Base-by-base conservation (phyloP, 768 basidiomycete genomes). In the Trametes elegans region DNA sequence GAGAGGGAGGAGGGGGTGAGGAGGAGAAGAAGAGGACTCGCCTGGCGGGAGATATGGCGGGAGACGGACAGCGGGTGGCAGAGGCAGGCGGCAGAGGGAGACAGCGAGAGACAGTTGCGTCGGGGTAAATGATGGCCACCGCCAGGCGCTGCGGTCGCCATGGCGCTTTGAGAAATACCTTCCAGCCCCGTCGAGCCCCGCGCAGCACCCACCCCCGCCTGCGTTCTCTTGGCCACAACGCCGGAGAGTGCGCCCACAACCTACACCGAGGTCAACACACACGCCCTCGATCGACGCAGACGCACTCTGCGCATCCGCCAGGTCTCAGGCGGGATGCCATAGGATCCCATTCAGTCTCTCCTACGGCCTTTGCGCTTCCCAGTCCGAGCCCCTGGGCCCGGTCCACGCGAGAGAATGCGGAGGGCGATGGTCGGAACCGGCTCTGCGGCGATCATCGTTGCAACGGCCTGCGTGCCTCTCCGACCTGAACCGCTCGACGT, bases 71-170 rank as follows among this genome's bases (percentile, higher is more conserved):
- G 26, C 28, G 36, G 31, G 32, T 19, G 47, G 53, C 35, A 44
- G 54, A 26, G 36, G 35, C 32, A 19, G 18, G 52, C 40, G 46
- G 48, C 27, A 21, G 50, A 32, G 14, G 36, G 29, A 35, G 35
- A 27, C 44, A 36, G 48, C 47, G 29, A 34, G 31, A 6, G 46
- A 13, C 24, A 24, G n/a, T 19, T 26, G 23, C 43, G 36, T 40
- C 35, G 23, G 38, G 45, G 52, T 58, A 62, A 54, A 58, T 55
- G 62, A 57, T 55, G 31, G 55, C 19, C 38, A 29, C 41, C 41
- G 26, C 21, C 53, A n/a, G n/a, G n/a, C n/a, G n/a, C n/a, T n/a
- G n/a, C 50, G 46, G 57, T 64, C 55, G 63, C 60, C 62, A 60
- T 63, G 62, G 62, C 58, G 58, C 62, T 53, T 53, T 49, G 29